These are phyloP conservation scores for Skeletonema marinoi DNA, from an alignment of 108 stramenopile genomes.

Conservation along the genomic window DNA sequence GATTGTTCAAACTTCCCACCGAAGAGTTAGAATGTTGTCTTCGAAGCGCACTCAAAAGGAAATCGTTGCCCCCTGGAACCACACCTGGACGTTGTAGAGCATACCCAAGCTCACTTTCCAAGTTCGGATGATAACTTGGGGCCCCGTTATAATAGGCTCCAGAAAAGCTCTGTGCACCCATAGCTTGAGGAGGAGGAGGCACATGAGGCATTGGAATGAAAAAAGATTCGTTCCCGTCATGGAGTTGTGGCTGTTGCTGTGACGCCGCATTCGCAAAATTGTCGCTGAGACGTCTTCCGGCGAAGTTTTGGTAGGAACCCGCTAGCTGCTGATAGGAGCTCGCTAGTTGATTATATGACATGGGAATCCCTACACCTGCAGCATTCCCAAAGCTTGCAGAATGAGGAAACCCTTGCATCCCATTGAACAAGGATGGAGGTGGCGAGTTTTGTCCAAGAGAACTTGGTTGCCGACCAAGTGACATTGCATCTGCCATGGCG, in stretches of 20 bases:
- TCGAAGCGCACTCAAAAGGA: slow-evolving; percentile 16
- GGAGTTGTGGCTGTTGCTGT: slow-evolving; percentile 31
- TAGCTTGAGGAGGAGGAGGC: slow-evolving; percentile 26
- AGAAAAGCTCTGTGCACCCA: slow-evolving; percentile 63
- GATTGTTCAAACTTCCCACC: neutral
- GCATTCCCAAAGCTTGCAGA: slow-evolving; percentile 30
- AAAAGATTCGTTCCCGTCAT: neutral
- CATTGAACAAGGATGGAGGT: slow-evolving; percentile 9
- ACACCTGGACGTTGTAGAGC: slow-evolving; percentile 84
- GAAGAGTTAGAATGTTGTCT: slow-evolving; percentile 28
- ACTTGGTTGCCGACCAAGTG: slow-evolving; percentile 15
- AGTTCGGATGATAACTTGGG: slow-evolving; percentile 48
- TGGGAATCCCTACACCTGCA: slow-evolving; percentile 12
- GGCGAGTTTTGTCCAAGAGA: slow-evolving; percentile 17
- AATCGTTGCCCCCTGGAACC: slow-evolving; percentile 56
- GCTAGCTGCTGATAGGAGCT: slow-evolving; percentile 10
- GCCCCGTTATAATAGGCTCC: slow-evolving; percentile 41
- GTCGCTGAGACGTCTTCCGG: slow-evolving; percentile 41
- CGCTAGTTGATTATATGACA: slow-evolving; percentile 19
- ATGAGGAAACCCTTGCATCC: slow-evolving; percentile 14
- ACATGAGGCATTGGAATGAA: slow-evolving; percentile 10
- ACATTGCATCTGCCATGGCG: slow-evolving; percentile 52
- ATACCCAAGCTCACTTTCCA: slow-evolving; percentile 67
- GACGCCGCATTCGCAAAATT: slow-evolving; percentile 26
- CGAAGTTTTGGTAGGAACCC: neutral